Percentiles rank a stretch among this genome's conserved stretches.
Conservation (phyloP, 805 yeast species). For the Lipomyces orientalis region DNA sequence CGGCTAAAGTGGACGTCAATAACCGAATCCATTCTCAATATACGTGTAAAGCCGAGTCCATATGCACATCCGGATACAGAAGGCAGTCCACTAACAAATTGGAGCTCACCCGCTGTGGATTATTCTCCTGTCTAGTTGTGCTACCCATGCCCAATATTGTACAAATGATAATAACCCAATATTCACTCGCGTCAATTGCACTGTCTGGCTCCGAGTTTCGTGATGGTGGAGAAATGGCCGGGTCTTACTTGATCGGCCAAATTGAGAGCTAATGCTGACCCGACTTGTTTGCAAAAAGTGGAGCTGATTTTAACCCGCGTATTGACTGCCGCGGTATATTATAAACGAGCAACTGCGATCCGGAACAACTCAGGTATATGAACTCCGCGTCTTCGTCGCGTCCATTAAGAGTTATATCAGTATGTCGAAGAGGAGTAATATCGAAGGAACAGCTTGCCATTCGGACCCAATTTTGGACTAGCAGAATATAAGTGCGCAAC, state of each 20-base stretch:
- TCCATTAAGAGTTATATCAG: background rate
- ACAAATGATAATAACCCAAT: background rate
- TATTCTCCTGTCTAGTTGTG: background rate
- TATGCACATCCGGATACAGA: background rate
- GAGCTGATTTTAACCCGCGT: background rate
- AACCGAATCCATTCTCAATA: background rate
- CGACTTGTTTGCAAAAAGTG: background rate
- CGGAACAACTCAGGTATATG: background rate
- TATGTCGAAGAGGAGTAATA: background rate
- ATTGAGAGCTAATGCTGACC: background rate
- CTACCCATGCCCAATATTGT: background rate
- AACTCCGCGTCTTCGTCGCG: background rate
- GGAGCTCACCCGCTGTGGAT: background rate
- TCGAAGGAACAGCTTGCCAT: background rate
- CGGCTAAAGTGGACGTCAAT: slow-evolving; percentile 15
- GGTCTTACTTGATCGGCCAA: too few species aligned
- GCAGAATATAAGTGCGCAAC: background rate
- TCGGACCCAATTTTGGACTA: too few species aligned
- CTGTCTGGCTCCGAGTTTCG: too few species aligned
- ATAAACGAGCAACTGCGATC: background rate
- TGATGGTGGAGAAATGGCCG: too few species aligned
- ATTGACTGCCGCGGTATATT: background rate
- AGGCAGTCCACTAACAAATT: background rate
- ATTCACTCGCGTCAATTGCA: background rate
- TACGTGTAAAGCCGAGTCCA: background rate